Percentiles rank a stretch among this genome's conserved stretches.
Conservation (phyloP, 305 asterid species). For the Solanum aculeatissimum region DNA sequence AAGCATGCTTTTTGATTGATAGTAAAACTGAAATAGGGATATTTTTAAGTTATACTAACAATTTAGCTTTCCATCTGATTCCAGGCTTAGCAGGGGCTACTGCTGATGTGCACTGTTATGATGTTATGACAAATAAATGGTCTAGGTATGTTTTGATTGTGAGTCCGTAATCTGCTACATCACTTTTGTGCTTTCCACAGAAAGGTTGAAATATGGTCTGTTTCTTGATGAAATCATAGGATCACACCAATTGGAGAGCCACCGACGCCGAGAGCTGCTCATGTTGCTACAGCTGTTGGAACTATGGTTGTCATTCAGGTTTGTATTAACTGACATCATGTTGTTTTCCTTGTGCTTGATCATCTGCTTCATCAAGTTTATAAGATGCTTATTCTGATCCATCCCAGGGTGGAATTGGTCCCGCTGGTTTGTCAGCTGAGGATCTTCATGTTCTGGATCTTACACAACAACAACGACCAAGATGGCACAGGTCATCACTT, state of each 20-base stretch:
- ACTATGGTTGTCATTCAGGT: conserved; percentile 99
- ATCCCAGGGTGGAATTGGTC: conserved; percentile 96
- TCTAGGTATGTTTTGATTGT: conserved; percentile 47
- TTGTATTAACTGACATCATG: conserved; percentile 7
- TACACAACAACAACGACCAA: conserved; percentile 76
- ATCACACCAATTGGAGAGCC: conserved; percentile 96
- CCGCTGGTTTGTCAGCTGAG: conserved; percentile 97
- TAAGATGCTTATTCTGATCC: neutral
- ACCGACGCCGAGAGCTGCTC: conserved; percentile 99
- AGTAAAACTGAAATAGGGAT: neutral
- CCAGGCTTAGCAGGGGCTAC: conserved; percentile 99
- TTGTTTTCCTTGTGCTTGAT: neutral
- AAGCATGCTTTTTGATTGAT: neutral
- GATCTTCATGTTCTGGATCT: conserved; percentile 98
- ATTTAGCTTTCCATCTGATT: conserved; percentile 9
- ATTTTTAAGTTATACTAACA: neutral
- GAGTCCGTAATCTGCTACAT: neutral
- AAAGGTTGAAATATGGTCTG: neutral
- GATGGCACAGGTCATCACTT: conserved; percentile 84
- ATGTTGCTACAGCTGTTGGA: conserved; percentile 97
- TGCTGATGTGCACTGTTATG: conserved; percentile 94
- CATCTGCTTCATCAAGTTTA: neutral
- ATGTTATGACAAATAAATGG: conserved; percentile 90
- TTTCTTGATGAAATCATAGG: conserved; percentile 30
- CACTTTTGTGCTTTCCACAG: neutral